phyloP scores from a whole-genome alignment of 2,329 filamentous ascomycete species.

The Lasiodiplodia sp. region DNA sequence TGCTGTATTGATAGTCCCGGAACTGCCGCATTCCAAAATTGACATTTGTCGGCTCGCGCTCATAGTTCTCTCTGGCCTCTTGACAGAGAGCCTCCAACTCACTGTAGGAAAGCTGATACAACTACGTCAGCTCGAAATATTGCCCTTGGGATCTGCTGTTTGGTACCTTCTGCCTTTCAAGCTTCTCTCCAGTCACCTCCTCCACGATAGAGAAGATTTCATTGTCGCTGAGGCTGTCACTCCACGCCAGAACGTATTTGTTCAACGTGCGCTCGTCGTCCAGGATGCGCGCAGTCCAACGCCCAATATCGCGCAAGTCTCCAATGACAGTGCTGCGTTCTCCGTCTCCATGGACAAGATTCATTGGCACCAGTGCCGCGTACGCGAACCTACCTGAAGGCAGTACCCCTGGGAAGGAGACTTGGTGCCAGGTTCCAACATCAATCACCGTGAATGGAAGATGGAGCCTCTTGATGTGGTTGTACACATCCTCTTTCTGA shows the following conservation, averaged over 20 bases:
- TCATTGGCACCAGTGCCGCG: background rate
- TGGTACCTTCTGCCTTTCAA: background rate
- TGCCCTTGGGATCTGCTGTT: background rate
- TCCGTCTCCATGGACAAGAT: conserved; percentile 39
- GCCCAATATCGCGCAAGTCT: conserved; percentile 62
- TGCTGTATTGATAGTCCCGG: background rate
- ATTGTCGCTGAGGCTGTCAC: conserved; percentile 55
- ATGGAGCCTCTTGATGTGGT: conserved; percentile 54
- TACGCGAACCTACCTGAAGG: conserved; percentile 54
- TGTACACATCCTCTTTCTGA: background rate
- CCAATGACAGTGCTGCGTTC: conserved; percentile 54
- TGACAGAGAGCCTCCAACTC: background rate
- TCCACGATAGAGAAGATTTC: conserved; percentile 58
- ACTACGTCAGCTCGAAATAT: background rate
- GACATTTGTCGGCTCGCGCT: background rate
- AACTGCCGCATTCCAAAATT: background rate
- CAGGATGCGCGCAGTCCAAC: conserved; percentile 60
- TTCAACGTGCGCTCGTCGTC: conserved; percentile 62
- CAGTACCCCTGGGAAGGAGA: conserved; percentile 50
- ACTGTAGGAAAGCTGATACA: background rate
- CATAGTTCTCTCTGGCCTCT: background rate
- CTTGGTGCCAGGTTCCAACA: conserved; percentile 66
- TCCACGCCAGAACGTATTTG: conserved; percentile 59
- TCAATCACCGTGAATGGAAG: conserved; percentile 66
- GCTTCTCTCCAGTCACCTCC: conserved; percentile 56